phyloP scores from a whole-genome alignment of 768 basidiomycete species.

The Pholiota microspora region DNA sequence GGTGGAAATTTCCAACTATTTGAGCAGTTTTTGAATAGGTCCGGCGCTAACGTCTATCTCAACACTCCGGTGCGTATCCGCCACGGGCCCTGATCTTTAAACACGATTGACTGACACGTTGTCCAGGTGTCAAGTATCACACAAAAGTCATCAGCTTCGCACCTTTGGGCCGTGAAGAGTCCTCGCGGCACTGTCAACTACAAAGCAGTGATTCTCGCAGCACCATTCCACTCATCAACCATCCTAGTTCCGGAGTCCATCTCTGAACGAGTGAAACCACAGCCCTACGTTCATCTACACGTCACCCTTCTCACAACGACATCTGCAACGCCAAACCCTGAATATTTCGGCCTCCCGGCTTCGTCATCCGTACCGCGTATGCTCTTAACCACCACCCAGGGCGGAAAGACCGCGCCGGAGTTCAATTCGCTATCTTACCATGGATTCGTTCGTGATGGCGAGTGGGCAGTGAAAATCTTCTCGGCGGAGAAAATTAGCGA shows the following conservation, averaged over 20 bases:
- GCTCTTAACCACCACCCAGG: conserved; percentile 63
- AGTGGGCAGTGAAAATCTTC: conserved; percentile 88
- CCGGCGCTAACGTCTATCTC: conserved; percentile 67
- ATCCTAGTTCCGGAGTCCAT: conserved; percentile 52
- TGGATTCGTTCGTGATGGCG: conserved; percentile 49
- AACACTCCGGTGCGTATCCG: conserved; percentile 57
- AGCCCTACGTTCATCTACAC: conserved; percentile 82
- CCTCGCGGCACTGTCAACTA: conserved; percentile 49
- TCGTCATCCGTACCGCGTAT: conserved; percentile 50
- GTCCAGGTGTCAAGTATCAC: conserved; percentile 53
- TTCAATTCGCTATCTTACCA: conserved; percentile 90
- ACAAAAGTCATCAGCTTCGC: conserved; percentile 37
- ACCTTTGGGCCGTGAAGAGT: conserved; percentile 54
- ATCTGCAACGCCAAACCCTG: conserved; percentile 52
- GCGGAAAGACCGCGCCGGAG: conserved; percentile 54
- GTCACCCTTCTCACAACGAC: conserved; percentile 89
- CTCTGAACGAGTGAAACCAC: conserved; percentile 53
- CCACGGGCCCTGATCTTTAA: too few species aligned
- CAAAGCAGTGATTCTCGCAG: conserved; percentile 79
- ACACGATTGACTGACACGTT: neutral
- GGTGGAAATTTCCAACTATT: conserved; percentile 89
- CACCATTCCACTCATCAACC: conserved; percentile 73
- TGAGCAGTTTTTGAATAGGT: conserved; percentile 70
- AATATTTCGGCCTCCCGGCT: conserved; percentile 63
- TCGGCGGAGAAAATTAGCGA: conserved; percentile 64